Evolutionary conservation across 805 yeast genomes (phyloP), one percentile per base, ranked within the genome.

Genomic region (Barnettozyma pratensis): DNA sequence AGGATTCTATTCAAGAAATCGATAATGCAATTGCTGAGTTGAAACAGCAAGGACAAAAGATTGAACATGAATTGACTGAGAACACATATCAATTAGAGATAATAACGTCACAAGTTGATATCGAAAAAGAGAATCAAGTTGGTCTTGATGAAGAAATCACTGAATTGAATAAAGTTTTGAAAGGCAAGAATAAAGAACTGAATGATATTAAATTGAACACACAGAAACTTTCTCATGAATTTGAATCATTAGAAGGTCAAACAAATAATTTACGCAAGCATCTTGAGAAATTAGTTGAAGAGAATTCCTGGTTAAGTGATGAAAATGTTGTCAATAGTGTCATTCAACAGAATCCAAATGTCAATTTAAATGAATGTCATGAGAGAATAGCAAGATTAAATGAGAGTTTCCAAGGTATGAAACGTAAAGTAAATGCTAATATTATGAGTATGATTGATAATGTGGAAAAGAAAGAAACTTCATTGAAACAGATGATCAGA

Each of bases 361-460:
- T 84, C 41, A 78, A 88, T 57, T 63, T 88, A 25, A 79, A 74
- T 7, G 83, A 83, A 51, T 76, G 83, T 55, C 78, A 80, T 53
- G 77, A 74, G 26, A 77, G 83, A 53, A 76, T 82, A 38, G 67
- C 67, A 10, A 74, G 76, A 42, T 74, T 88, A 54, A 70, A 75
- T 19, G 85, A 77, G 32, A 75, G 81, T 52, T 80, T 81, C 59
- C 75, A 79, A 47, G 79, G 78, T 5, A 80, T 92, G 86, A 85
- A 79, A 67, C 76, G 89, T 48, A 87, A 83, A 54, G 96, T 91
- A 14, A 89, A 90, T 58, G 75, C 85, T 3, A 86, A 90, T 60
- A 88, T 89, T 53, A 87, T 87, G 96, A 83, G 83, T 58, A 87
- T 86, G 86, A 87, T 89, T 53, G 97, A 90, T 59, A 88, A 82